These are phyloP conservation scores for Corylus heterophylla DNA, from an alignment of 306 rosid genomes.

Conservation along the genomic window DNA sequence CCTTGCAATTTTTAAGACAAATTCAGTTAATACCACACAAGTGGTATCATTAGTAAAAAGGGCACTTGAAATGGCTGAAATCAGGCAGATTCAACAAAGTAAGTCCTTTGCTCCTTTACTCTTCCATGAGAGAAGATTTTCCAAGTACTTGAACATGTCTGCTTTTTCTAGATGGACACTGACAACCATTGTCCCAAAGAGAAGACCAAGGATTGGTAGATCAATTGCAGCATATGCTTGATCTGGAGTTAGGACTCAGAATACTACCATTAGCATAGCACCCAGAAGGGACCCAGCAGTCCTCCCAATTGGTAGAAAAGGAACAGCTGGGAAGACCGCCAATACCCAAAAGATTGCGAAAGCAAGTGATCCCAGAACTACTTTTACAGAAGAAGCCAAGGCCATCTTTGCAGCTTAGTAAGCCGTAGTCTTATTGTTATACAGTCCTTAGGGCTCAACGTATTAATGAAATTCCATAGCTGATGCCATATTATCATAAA, in stretches of 20 bases:
- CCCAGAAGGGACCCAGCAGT: slow-evolving; percentile 92
- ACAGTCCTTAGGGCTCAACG: background rate
- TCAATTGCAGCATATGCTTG: slow-evolving; percentile 77
- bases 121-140: slow-evolving; percentile 77
- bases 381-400: slow-evolving; percentile 64
- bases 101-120: slow-evolving; percentile 84
- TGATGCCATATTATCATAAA: background rate
- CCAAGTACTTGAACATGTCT: slow-evolving; percentile 87
- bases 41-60: slow-evolving; percentile 88
- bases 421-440: background rate
- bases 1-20: slow-evolving; percentile 75
- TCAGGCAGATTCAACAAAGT: slow-evolving; percentile 68
- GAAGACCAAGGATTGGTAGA: slow-evolving; percentile 87
- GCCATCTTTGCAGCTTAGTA: slow-evolving; percentile 46
- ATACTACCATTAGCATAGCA: slow-evolving; percentile 83
- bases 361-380: slow-evolving; percentile 72
- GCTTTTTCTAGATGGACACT: slow-evolving; percentile 90
- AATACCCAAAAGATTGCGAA: slow-evolving; percentile 78
- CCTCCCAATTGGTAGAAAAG: slow-evolving; percentile 83
- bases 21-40: slow-evolving; percentile 86
- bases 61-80: slow-evolving; percentile 84
- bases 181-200: slow-evolving; percentile 95
- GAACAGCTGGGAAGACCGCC: slow-evolving; percentile 90
- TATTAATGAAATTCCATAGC: background rate
- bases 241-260: slow-evolving; percentile 63